Percentiles rank a stretch among this genome's conserved stretches.
phyloP scores from a whole-genome alignment of 2,329 filamentous ascomycete genomes.

The Diaporthe sp. region DNA sequence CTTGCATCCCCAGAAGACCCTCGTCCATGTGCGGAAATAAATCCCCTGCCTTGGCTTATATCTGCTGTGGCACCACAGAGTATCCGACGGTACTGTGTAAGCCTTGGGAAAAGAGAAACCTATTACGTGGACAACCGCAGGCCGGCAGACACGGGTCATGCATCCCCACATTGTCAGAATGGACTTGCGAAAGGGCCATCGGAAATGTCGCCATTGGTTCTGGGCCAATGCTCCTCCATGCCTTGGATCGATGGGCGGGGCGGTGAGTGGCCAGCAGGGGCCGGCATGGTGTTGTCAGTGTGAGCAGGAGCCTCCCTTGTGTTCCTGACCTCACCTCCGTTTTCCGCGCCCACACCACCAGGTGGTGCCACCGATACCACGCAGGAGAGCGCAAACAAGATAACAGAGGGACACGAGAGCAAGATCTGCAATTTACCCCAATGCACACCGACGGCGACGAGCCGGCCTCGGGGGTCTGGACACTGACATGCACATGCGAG shows the following conservation, averaged over 20 bases:
- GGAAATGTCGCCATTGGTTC: constrained; percentile 29
- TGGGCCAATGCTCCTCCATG: not conserved
- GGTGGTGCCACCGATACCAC: constrained; percentile 3
- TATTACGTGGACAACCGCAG: constrained; percentile 15
- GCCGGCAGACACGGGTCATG: not conserved
- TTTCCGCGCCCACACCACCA: not conserved
- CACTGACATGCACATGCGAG: constrained; percentile 9
- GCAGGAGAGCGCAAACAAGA: not conserved
- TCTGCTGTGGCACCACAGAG: not conserved
- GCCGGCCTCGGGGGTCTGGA: constrained; percentile 4
- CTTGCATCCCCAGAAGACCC: not conserved
- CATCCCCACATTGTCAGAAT: not conserved
- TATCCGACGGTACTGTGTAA: not conserved
- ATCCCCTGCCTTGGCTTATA: not conserved
- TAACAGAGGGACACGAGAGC: constrained; percentile 3
- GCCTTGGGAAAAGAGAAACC: not conserved
- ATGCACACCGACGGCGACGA: not conserved
- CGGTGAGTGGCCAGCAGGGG: constrained; percentile 23
- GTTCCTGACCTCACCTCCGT: not conserved
- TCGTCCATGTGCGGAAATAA: not conserved
- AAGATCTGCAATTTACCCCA: not conserved
- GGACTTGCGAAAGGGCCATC: constrained; percentile 22
- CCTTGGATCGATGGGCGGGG: constrained; percentile 2
- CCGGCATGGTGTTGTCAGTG: not conserved
- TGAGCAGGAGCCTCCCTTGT: not conserved